Conservation (phyloP, 164 flowering plant species). For the Annona cherimola region DNA sequence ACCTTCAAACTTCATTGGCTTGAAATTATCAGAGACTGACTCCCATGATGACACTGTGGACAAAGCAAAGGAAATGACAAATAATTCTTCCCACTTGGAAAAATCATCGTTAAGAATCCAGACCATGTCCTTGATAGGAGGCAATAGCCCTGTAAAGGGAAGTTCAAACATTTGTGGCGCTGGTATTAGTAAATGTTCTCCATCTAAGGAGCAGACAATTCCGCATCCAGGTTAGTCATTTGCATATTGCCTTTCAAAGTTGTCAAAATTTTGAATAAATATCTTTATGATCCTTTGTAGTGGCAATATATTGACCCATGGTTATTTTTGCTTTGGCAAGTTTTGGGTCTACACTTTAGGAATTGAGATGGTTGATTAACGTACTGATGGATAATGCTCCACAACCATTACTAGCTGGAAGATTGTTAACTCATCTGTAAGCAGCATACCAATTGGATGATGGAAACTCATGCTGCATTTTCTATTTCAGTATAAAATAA, state of each 20-base stretch:
- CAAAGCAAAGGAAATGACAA: background rate
- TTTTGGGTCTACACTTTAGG: background rate
- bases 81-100: background rate
- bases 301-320: background rate
- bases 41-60: constrained; percentile 1
- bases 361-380: background rate
- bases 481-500: background rate
- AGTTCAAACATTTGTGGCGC: background rate
- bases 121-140: background rate
- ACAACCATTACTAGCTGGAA: background rate
- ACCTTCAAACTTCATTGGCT: background rate
- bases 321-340: background rate
- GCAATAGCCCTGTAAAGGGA: background rate
- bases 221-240: background rate
- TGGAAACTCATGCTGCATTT: background rate
- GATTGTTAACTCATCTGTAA: background rate
- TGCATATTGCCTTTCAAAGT: background rate
- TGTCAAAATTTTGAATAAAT: too few species aligned
- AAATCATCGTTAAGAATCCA: background rate
- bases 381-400: background rate
- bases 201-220: background rate
- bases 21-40: background rate
- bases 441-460: background rate
- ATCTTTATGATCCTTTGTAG: background rate
- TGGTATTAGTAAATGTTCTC: background rate